A percentile compares a stretch with the other conserved stretches of the same genome.
These are phyloP conservation scores for Rostrohypoxylon terebratum DNA, from an alignment of 495 filamentous ascomycete species.

Conservation along the genomic window DNA sequence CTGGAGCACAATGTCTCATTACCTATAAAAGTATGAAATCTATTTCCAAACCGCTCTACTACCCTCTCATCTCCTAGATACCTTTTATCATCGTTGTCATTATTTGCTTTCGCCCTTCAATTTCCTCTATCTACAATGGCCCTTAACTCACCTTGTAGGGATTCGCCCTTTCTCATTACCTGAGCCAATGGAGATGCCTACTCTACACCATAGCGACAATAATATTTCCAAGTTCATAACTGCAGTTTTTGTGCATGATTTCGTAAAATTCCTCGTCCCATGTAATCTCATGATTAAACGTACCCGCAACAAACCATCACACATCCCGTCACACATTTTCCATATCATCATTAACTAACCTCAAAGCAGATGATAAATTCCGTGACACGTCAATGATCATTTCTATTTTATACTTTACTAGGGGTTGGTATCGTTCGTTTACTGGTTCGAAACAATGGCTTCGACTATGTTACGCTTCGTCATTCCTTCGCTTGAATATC, in stretches of 20 bases:
- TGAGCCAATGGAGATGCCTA: background rate
- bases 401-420: constrained; percentile 35
- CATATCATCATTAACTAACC: background rate
- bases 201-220: background rate
- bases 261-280: background rate
- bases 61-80: background rate
- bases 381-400: constrained; percentile 23
- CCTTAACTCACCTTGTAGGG: too few relatives aligned
- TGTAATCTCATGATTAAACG: background rate
- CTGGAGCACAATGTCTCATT: too few relatives aligned
- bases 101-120: background rate
- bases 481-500: constrained; percentile 11
- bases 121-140: background rate
- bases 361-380: background rate
- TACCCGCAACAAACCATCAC: background rate
- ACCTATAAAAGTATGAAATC: too few relatives aligned
- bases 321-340: background rate
- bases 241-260: background rate
- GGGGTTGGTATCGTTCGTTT: constrained; percentile 41
- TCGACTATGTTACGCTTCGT: constrained; percentile 30
- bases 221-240: background rate
- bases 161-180: background rate
- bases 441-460: constrained; percentile 30
- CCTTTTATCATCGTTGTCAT: background rate
- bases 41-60: background rate